Evolutionary conservation across 2,329 filamentous ascomycete genomes (phyloP), one percentile per base, ranked within the genome.

Genomic region (Diaporthe sp.): DNA sequence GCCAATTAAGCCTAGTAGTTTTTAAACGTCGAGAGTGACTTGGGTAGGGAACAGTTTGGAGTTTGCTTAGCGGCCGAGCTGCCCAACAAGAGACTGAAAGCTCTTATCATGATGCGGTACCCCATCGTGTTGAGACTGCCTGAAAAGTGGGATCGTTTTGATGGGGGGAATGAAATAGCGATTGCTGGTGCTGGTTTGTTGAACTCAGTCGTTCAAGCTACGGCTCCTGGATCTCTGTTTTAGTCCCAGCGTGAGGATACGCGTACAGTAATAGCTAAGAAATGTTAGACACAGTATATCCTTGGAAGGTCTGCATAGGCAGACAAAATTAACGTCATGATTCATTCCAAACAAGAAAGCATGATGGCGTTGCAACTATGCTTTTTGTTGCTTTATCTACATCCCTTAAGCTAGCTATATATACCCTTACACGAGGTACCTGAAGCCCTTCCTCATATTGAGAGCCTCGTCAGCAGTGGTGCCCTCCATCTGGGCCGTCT

Each of bases 361-460:
- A 46, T 13, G 15, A 39, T 42, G n/a, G 34, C 9, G n/a, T 19
- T 42, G 65, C 49, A 53, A 42, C n/a, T 55, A 7, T 55, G 4
- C 31, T 17, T 55, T 12, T 69, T 31, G 15, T 42, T 55, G 44
- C 65, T 55, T 12, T 55, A 37, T 69, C n/a, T 53, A 69, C n/a
- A 69, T 25, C 37, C 28, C 28, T 49, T 8, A 34, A 46, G 9
- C 34, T 25, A 37, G n/a, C 22, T 51, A 19, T 68, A 19, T 68
- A 17, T 42, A 28, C 12, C 22, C 34, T 70, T 84, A 88, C 57
- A 87, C 79, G 70, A 88, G 79, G 78, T 88, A 88, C 71, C 87
- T 81, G 81, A 88, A 88, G 55, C 86, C 86, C 81, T 86, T 86
- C 74, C 82, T 82, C 85, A 88, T 85, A 75, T 82, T 81, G 77